A percentile compares a stretch with the other conserved stretches of the same genome.
Conservation (phyloP, 768 basidiomycete genomes). For the Polyporus arcularius region DNA sequence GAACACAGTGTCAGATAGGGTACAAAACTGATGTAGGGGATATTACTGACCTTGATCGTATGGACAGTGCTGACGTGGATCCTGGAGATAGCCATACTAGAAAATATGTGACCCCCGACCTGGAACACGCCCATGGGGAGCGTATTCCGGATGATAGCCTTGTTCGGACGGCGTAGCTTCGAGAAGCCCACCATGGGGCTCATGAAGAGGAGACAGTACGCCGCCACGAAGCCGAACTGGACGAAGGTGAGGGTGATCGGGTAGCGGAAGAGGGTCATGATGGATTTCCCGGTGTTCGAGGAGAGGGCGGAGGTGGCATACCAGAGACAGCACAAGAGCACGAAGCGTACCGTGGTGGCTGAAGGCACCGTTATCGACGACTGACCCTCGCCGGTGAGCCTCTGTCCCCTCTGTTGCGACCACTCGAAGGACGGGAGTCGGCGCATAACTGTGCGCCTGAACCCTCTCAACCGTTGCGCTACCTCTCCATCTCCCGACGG, state of each 20-base stretch:
- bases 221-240: conserved; percentile 94
- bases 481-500: conserved; percentile 17
- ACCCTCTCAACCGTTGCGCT: conserved; percentile 12
- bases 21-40: not conserved
- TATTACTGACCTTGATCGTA: conserved; percentile 86
- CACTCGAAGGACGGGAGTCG: conserved; percentile 17
- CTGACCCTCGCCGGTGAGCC: conserved; percentile 6
- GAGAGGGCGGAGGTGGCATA: conserved; percentile 92
- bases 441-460: conserved; percentile 20
- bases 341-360: conserved; percentile 52
- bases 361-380: conserved; percentile 24
- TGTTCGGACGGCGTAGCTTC: conserved; percentile 69
- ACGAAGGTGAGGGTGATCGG: conserved; percentile 97
- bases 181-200: conserved; percentile 69
- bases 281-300: conserved; percentile 95
- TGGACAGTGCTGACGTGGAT: conserved; percentile 98
- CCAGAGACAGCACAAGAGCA: conserved; percentile 87
- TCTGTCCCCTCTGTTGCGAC: conserved; percentile 5
- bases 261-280: conserved; percentile 89
- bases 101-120: conserved; percentile 97
- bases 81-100: conserved; percentile 94
- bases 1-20: not conserved
- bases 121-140: conserved; percentile 97
- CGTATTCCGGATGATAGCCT: conserved; percentile 72
- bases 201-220: conserved; percentile 85